Evolutionary conservation across 805 yeast genomes (phyloP).

Genomic region (Candida lessepsii): DNA sequence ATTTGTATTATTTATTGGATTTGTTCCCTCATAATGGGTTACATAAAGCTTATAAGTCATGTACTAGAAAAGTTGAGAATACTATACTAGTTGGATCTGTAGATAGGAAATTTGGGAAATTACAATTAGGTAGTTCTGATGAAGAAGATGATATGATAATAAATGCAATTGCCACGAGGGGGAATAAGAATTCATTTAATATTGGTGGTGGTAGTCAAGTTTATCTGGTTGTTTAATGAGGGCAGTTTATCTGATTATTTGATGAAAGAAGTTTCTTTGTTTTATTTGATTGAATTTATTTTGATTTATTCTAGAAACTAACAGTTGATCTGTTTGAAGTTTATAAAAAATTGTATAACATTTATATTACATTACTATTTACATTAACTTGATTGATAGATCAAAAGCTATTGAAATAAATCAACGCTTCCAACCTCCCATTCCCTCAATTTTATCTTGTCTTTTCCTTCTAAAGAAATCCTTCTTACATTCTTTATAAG

Average conservation of each 20-base stretch:
- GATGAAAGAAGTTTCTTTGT: no score
- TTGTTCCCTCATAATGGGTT: constrained; percentile 6
- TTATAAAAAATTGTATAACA: no score
- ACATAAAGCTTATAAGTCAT: background rate
- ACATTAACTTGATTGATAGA: constrained; percentile 10
- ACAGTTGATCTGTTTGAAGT: no score
- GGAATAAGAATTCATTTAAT: constrained; percentile 6
- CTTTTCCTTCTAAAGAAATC: constrained; percentile 40
- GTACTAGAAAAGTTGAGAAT: constrained; percentile 4
- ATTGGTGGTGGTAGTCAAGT: constrained; percentile 15
- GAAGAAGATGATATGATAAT: background rate
- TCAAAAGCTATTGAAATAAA: no score
- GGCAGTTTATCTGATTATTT: no score
- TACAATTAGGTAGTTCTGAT: constrained; percentile 34
- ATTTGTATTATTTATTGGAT: constrained; percentile 10
- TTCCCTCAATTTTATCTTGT: constrained; percentile 36
- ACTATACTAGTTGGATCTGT: constrained; percentile 31
- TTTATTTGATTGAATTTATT: no score
- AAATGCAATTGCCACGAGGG: constrained; percentile 2
- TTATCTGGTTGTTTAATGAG: background rate
- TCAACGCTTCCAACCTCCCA: constrained; percentile 38
- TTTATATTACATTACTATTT: background rate
- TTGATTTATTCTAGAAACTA: no score
- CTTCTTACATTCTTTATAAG: constrained; percentile 88
- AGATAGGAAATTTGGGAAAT: constrained; percentile 34